A percentile compares a stretch with the other conserved stretches of the same genome.
These are phyloP conservation scores for Xylariaceae sp. DNA, from an alignment of 2,329 filamentous ascomycete species.

Conservation along the genomic window DNA sequence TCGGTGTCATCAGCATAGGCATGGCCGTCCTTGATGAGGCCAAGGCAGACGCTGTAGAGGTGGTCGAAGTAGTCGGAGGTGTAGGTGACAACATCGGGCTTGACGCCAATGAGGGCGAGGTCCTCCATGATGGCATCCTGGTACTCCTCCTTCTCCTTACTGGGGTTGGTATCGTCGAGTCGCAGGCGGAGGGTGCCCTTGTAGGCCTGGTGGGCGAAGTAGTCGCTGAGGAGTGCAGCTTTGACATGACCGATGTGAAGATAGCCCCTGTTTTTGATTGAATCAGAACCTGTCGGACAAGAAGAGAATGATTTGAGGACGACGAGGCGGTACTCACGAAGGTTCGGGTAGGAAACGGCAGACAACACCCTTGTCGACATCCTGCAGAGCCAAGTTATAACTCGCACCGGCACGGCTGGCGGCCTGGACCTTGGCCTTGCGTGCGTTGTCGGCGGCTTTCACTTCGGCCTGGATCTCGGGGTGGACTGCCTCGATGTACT, in stretches of 20 bases:
- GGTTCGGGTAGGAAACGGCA: constrained; percentile 93
- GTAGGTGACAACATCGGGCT: constrained; percentile 80
- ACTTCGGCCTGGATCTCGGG: constrained; percentile 70
- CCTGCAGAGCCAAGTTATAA: constrained; percentile 83
- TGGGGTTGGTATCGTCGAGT: constrained; percentile 96
- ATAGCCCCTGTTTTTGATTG: constrained; percentile 55
- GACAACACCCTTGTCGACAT: constrained; percentile 83
- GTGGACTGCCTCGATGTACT: constrained; percentile 76
- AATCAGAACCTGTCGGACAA: not conserved
- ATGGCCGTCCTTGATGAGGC: constrained; percentile 79
- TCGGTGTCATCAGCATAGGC: constrained; percentile 95
- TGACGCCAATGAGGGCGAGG: constrained; percentile 84
- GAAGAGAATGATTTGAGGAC: not conserved
- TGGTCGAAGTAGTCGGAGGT: constrained; percentile 95
- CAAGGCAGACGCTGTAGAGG: constrained; percentile 79
- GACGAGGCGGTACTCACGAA: constrained; percentile 52
- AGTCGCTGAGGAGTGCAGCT: constrained; percentile 88
- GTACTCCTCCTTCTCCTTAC: constrained; percentile 95
- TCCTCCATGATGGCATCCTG: constrained; percentile 93
- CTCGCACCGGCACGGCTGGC: constrained; percentile 74
- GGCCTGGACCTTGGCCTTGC: constrained; percentile 64
- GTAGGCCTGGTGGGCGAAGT: constrained; percentile 92
- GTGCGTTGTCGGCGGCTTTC: constrained; percentile 65
- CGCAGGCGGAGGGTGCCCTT: constrained; percentile 86
- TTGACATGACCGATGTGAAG: constrained; percentile 96